Evolutionary conservation across 108 stramenopile genomes (phyloP).

Genomic region (Pinguiococcus pyrenoidosus): DNA sequence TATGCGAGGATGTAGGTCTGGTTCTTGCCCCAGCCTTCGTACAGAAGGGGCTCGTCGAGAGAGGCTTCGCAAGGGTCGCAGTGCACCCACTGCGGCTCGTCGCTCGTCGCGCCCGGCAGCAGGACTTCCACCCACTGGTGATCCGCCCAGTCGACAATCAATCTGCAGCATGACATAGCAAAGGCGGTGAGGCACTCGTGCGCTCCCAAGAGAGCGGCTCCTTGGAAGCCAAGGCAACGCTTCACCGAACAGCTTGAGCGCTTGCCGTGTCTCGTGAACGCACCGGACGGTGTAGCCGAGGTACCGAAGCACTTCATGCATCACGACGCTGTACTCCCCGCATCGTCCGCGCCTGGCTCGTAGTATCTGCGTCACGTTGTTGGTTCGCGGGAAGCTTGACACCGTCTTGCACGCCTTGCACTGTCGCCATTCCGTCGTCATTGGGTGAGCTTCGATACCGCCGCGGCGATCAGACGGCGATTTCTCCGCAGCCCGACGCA

Average conservation of each 20-base stretch:
- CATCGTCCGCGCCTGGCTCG: conserved; percentile 16
- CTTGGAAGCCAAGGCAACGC: no score
- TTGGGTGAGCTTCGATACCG: no score
- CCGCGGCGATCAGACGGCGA: no score
- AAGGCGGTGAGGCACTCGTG: no score
- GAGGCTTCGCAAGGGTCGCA: conserved; percentile 33
- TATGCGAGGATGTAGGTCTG: conserved; percentile 30
- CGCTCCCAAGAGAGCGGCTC: no score
- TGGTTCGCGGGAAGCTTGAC: conserved; percentile 9
- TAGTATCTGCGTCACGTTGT: conserved; percentile 9
- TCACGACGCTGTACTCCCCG: conserved; percentile 21
- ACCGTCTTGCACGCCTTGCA: conserved; percentile 6
- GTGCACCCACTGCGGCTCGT: conserved; percentile 15
- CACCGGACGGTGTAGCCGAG: conserved; percentile 9
- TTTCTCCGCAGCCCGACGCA: no score
- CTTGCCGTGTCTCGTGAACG: no score
- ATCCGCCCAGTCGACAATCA: conserved; percentile 22
- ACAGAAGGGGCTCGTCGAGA: conserved; percentile 26
- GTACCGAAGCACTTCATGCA: conserved; percentile 6
- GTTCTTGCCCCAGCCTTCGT: conserved; percentile 27
- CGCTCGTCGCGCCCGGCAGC: conserved; percentile 1
- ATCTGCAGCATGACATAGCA: no score
- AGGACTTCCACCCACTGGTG: conserved; percentile 18
- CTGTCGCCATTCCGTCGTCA: no score
- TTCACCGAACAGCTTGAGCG: no score